A percentile compares a stretch with the other conserved stretches of the same genome.
Evolutionary conservation across 2,329 filamentous ascomycete species (phyloP).

Genomic region (Thielaviopsis punctulata): DNA sequence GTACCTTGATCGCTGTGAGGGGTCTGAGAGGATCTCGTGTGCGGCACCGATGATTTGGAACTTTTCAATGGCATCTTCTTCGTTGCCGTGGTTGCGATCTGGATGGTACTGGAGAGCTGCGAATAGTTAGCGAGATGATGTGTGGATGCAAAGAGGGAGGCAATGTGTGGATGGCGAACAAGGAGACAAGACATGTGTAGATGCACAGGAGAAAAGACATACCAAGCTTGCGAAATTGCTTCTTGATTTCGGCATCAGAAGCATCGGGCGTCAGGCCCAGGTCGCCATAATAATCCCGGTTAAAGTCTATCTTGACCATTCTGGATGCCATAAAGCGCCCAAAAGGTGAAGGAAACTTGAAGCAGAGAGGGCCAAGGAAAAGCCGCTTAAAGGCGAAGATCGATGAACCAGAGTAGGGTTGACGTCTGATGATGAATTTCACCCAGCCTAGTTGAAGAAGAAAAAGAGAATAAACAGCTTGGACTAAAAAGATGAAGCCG

Average conservation of each 20-base stretch:
- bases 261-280: conserved; percentile 54
- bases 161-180: conserved; percentile 16
- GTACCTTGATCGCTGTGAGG: conserved; percentile 33
- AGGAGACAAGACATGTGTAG: conserved; percentile 6
- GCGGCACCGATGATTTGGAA: conserved; percentile 80
- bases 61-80: conserved; percentile 60
- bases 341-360: background rate
- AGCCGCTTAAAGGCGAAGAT: background rate
- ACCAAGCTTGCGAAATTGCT: conserved; percentile 73
- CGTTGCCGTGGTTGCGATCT: conserved; percentile 71
- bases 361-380: background rate
- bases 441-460: background rate
- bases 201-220: conserved; percentile 15
- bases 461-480: too few species aligned
- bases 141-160: too few species aligned
- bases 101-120: conserved; percentile 72
- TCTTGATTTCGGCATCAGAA: conserved; percentile 61
- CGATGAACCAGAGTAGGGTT: background rate
- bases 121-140: too few species aligned
- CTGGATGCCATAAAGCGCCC: background rate
- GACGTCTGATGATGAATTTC: background rate
- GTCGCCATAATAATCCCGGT: conserved; percentile 71
- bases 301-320: conserved; percentile 16
- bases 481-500: too few species aligned
- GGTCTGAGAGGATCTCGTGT: conserved; percentile 51